Base-by-base conservation (phyloP, 2,329 filamentous ascomycete species). In the Kalmusia sp. region DNA sequence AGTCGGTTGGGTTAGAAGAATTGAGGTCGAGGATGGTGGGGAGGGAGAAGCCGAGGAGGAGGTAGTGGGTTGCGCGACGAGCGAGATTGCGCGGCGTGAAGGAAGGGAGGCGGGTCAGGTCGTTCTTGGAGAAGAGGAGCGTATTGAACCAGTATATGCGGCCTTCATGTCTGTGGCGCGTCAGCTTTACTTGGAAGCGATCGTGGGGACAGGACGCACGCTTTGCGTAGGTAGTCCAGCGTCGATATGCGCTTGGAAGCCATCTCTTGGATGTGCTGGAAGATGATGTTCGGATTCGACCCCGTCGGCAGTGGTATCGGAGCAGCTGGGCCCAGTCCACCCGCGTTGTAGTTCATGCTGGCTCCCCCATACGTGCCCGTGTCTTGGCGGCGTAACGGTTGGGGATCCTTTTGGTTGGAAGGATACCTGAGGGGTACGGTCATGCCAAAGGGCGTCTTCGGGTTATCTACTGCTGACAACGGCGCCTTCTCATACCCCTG, bases 131-230 rank as follows among this genome's bases (percentile, higher is more conserved):
- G 76, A 96, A 96, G 69, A 96, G 89, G 55, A 96, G 86, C 0
- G 95, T 97, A 77, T 97, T 97, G 81, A 98, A 97, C 93, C 95
- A 98, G 79, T 96, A 98, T 35, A 96, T 87, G 53, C 92, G 88
- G 55, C 93, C 93, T 77, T 97, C 92, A 71, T 99, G 93, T 24
- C 92, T 96, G 71, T 46, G 6, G n/a, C 2, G 2, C 12, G 52
- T 66, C 51, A 64, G 58, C 19, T 22, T 40, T 24, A 37, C 1
- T 30, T 35, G 9, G 40, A 22, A 31, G 27, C 8, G 48, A 12
- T 52, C 46, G 15, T 37, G 1, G 15, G 31, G 40, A 34, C 51
- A 55, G 43, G 51, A 83, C 91, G 64, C 78, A 96, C 92, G 92
- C 89, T 78, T 96, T 96, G 57, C 93, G 86, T 59, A 99, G 76